Percentiles rank a stretch among this genome's conserved stretches.
Evolutionary conservation across 31 red algal species (phyloP).

Genomic region (Bonnemaisonia californica): DNA sequence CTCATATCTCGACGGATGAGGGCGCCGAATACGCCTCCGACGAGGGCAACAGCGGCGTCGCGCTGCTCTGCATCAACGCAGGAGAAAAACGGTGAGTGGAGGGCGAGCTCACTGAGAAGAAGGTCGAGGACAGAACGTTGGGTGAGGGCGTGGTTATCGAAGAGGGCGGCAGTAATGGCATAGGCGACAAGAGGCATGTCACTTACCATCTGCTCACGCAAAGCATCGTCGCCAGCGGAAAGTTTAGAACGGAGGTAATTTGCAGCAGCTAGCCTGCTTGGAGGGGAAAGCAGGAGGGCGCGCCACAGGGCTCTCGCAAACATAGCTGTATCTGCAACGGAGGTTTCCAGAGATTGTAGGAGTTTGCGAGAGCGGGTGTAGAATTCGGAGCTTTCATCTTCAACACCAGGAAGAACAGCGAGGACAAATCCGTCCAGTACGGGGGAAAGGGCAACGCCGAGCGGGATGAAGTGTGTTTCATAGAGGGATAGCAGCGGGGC

Average conservation of each 20-base stretch:
- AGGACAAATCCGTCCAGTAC: constrained; percentile 82
- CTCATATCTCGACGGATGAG: constrained; percentile 59
- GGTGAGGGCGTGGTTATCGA: constrained; percentile 74
- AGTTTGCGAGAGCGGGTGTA: constrained; percentile 62
- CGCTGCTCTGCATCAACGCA: constrained; percentile 8
- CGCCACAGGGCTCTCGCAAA: constrained; percentile 90
- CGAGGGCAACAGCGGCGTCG: constrained; percentile 50
- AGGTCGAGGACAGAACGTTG: constrained; percentile 79
- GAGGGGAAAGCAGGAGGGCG: constrained; percentile 73
- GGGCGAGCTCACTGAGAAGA: constrained; percentile 63
- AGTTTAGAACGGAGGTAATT: constrained; percentile 60
- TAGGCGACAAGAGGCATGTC: constrained; percentile 76
- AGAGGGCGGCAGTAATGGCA: constrained; percentile 80
- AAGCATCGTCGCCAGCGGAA: constrained; percentile 25
- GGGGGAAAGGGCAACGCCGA: constrained; percentile 53
- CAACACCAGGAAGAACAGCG: constrained; percentile 90
- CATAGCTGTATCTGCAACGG: constrained; percentile 37
- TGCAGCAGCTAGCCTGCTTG: constrained; percentile 67
- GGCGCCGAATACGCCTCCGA: constrained; percentile 71
- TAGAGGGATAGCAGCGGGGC: constrained; percentile 81
- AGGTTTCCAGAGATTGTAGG: constrained; percentile 51
- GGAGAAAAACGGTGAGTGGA: constrained; percentile 67
- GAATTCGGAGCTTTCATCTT: constrained; percentile 87
- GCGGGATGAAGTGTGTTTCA: constrained; percentile 77
- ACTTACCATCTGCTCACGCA: constrained; percentile 45